phyloP scores from a whole-genome alignment of 495 filamentous ascomycete genomes.

The Aspergillus hancockii region DNA sequence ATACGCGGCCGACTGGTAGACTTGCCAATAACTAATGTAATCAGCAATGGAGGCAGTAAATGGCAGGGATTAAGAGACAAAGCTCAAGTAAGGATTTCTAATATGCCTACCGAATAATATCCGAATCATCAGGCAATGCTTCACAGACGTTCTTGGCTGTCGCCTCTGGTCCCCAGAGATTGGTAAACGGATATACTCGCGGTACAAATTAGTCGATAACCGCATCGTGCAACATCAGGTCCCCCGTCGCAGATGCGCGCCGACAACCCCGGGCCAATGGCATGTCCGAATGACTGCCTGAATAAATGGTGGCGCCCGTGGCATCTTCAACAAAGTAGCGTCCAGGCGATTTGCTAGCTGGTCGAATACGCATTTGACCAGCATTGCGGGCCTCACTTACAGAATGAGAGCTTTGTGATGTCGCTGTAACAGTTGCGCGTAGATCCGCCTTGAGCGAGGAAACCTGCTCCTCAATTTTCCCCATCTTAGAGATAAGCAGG shows the following conservation, averaged over 20 bases:
- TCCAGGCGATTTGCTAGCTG: conserved; percentile 19
- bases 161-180: conserved; percentile 24
- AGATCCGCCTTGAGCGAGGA: conserved; percentile 25
- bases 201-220: conserved; percentile 26
- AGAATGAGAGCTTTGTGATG: not conserved
- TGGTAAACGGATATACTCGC: conserved; percentile 29
- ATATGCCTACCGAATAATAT: conserved; percentile 27
- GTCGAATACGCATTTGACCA: not conserved
- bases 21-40: conserved; percentile 26
- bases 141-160: conserved; percentile 20
- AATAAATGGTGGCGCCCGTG: conserved; percentile 28
- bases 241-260: conserved; percentile 7
- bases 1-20: conserved; percentile 21
- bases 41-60: not conserved
- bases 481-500: conserved; percentile 18
- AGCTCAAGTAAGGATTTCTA: no score
- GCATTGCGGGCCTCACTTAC: not conserved
- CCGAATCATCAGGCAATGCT: conserved; percentile 28
- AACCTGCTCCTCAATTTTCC: conserved; percentile 26
- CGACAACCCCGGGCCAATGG: conserved; percentile 24
- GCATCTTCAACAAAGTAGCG: conserved; percentile 27
- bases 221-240: conserved; percentile 15
- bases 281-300: conserved; percentile 26
- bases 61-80: not conserved
- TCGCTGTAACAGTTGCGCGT: not conserved